Evolutionary conservation across 495 filamentous ascomycete genomes (phyloP), one percentile per base, ranked within the genome.

Genomic region (Penicillium crystallinum): DNA sequence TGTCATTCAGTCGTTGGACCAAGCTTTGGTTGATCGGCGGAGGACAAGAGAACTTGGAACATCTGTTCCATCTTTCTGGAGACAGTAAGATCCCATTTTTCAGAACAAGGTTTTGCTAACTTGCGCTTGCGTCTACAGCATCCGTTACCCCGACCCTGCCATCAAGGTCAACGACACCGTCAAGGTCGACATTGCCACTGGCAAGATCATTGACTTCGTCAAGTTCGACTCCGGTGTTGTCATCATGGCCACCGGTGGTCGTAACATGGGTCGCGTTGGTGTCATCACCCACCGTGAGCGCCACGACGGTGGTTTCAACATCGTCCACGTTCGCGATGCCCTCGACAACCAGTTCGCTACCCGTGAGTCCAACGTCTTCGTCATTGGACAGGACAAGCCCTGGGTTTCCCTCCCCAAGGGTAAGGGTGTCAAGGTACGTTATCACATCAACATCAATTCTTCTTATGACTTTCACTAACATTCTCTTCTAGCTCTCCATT

Each of bases 141-240:
- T 98, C 80, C 92, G 93, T 63, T 98, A 97, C 84, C 95, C 93
- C 53, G 93, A 98, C 77, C 93, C 95, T 25, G 70, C 83, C 54
- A 93, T 98, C 84, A 93, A 92, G 82, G 92, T 98, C 79, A 97
- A 97, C 82, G 95, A 98, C 82, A 97, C 93, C 53, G 91, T 98
- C 76, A 98, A 98, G 87, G 91, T 98, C 64, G 89, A 97, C 64
- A 81, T 97, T 42, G 81, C 89, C 62, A 93, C 92, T 47, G 93
- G 93, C 80, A 97, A 97, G 84, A 95, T 97, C 79, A 64, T 72
- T 58, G 93, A 97, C 75, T 97, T 84, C 79, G 90, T 97, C 83
- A 83, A 81, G 74, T 98, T 98, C 79, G 93, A 98, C 74, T 95
- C 89, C 65, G 93, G 91, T 75, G 88, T 89, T 68, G 91, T 97